Base-by-base conservation (phyloP, 1,139 yeast genomes). In the Yamadazyma spencermartinsiae region DNA sequence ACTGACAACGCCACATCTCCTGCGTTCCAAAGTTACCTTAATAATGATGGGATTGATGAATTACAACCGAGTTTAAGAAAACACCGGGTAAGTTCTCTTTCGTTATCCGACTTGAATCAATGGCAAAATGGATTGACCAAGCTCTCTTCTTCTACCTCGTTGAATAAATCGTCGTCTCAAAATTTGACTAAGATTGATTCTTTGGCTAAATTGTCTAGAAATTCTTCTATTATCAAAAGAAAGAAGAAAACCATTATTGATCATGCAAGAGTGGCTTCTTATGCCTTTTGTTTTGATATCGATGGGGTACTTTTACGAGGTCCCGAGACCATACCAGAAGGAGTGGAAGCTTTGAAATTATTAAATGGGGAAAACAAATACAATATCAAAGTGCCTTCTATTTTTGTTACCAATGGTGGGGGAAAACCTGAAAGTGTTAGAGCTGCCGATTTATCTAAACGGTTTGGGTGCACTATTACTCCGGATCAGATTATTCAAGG, bases 371-470 rank as follows among this genome's bases (percentile, higher is more conserved):
- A 80, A 33, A 86, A 86, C 67, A 76, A 82, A 55, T 85, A 86
- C 68, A 79, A 84, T 57, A 82, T 86, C 52, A 80, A 77, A 50
- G 89, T 86, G n/a, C 95, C 95, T 3, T 84, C 83, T 52, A 84
- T 86, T 44, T 85, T 83, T 61, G 92, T 86, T 49, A 86, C 95
- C 31, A 86, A 86, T 58, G 95, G 95, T 49, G 95, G 95, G 50
- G 95, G 95, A 38, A 79, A 84, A 55, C 86, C 88, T 6, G 95
- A 86, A 56, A 63, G 71, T 45, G 81, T 75, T 15, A 69, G 95
- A 54, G 83, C 92, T 31, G 72, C 72, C 38, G 90, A 85, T 51
- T 70, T 86, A 54, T 69, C 82, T 26, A 67, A 74, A 36, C 65
- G 88, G 44, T 72, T 86, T 48, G 72, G 72, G n/a, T 65, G 75